phyloP scores from a whole-genome alignment of 306 rosid genomes.

The Dryas alaskensis region DNA sequence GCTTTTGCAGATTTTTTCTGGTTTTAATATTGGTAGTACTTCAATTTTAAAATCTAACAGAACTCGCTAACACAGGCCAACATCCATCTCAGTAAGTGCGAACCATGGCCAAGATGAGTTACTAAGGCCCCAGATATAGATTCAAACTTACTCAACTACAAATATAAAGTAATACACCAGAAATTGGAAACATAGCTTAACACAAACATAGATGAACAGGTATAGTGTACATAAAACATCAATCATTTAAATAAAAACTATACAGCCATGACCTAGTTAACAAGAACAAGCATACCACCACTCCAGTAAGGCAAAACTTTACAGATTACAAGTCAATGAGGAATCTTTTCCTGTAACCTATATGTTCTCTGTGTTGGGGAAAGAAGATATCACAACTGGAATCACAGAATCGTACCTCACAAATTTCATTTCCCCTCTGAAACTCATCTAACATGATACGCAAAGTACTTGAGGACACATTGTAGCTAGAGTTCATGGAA shows the following conservation, averaged over 20 bases:
- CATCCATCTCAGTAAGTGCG: not conserved
- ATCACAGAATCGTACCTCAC: slow-evolving; percentile 61
- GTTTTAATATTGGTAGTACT: not conserved
- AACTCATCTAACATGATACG: slow-evolving; percentile 87
- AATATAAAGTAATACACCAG: no score
- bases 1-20: not conserved
- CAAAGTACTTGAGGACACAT: slow-evolving; percentile 84
- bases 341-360: not conserved
- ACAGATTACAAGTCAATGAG: not conserved
- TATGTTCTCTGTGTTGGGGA: slow-evolving; percentile 9
- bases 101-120: not conserved
- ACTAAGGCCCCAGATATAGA: not conserved
- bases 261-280: not conserved
- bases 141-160: not conserved
- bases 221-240: no score
- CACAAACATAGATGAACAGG: not conserved
- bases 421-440: slow-evolving; percentile 85
- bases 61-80: not conserved
- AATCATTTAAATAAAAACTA: not conserved
- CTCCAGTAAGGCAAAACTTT: not conserved
- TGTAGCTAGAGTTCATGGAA: slow-evolving; percentile 96
- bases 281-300: slow-evolving; percentile 2
- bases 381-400: slow-evolving; percentile 8
- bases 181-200: not conserved
- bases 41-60: not conserved